These are phyloP conservation scores for Salix udensis DNA, from an alignment of 345 rosid genomes.

Conservation along the genomic window DNA sequence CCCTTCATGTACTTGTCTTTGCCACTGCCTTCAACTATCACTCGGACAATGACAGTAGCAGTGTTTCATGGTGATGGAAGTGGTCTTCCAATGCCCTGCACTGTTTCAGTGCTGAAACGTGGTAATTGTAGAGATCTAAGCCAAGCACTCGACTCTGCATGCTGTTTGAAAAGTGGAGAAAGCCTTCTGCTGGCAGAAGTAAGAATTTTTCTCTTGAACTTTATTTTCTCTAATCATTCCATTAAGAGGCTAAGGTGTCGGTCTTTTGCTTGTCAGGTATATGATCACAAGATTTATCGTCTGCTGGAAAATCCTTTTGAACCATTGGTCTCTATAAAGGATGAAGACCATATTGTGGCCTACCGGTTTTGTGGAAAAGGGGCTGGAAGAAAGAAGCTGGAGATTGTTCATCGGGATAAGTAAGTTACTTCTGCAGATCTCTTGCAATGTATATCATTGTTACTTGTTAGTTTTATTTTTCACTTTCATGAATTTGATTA, in stretches of 20 bases:
- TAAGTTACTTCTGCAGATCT: slow-evolving; percentile 31
- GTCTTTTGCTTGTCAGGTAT: slow-evolving; percentile 44
- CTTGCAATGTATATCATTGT: not conserved
- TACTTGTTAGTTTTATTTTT: not conserved
- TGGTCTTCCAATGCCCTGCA: slow-evolving; percentile 69
- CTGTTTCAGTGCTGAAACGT: slow-evolving; percentile 67
- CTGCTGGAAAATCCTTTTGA: slow-evolving; percentile 52
- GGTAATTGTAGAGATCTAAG: slow-evolving; percentile 72
- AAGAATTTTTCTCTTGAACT: slow-evolving; percentile 9
- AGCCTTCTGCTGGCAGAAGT: slow-evolving; percentile 85
- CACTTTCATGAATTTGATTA: not conserved
- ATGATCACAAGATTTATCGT: slow-evolving; percentile 53
- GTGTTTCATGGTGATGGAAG: slow-evolving; percentile 73
- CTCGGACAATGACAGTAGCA: slow-evolving; percentile 80
- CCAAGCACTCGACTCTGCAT: slow-evolving; percentile 61
- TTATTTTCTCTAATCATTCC: not conserved
- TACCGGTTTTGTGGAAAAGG: slow-evolving; percentile 59
- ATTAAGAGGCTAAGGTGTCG: slow-evolving; percentile 20
- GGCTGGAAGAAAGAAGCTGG: slow-evolving; percentile 59
- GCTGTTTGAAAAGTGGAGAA: slow-evolving; percentile 75
- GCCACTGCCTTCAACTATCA: slow-evolving; percentile 81
- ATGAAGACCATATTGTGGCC: slow-evolving; percentile 79
- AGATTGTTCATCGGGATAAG: slow-evolving; percentile 61
- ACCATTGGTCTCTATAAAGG: slow-evolving; percentile 51
- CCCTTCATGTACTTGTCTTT: slow-evolving; percentile 92